Percentiles rank a stretch among this genome's conserved stretches.
phyloP scores from a whole-genome alignment of 2,329 filamentous ascomycete genomes.

The Colletotrichum orchidophilum region DNA sequence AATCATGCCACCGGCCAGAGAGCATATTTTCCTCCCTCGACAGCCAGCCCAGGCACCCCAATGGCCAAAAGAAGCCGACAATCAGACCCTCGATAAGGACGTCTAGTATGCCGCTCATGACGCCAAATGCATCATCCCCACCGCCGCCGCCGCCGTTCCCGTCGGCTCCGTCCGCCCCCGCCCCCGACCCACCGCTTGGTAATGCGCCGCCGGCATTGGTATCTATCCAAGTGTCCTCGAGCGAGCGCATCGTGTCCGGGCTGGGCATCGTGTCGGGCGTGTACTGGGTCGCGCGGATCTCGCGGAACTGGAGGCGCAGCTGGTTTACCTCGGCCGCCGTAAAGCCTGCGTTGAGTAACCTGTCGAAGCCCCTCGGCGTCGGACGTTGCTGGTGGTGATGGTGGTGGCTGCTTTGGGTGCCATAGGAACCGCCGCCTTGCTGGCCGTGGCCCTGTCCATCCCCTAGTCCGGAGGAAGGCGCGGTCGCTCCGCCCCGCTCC shows the following conservation, averaged over 20 bases:
- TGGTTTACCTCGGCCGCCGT: slow-evolving; percentile 83
- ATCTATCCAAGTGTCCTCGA: slow-evolving; percentile 95
- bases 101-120: slow-evolving; percentile 71
- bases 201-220: slow-evolving; percentile 57
- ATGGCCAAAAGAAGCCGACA: slow-evolving; percentile 94
- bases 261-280: slow-evolving; percentile 91
- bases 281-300: slow-evolving; percentile 82
- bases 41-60: slow-evolving; percentile 87
- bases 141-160: slow-evolving; percentile 49
- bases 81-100: slow-evolving; percentile 88
- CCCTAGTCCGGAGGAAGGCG: not conserved
- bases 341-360: slow-evolving; percentile 84
- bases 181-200: slow-evolving; percentile 38
- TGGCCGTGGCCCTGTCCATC: slow-evolving; percentile 5
- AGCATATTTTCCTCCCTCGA: slow-evolving; percentile 89
- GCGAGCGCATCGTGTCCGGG: slow-evolving; percentile 75
- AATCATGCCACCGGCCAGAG: slow-evolving; percentile 84
- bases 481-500: slow-evolving; percentile 27
- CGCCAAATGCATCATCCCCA: slow-evolving; percentile 57
- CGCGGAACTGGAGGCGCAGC: slow-evolving; percentile 87
- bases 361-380: slow-evolving; percentile 80
- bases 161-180: slow-evolving; percentile 35
- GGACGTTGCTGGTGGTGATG: not conserved
- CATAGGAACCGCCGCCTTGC: not conserved
- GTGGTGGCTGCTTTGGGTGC: not conserved